Base-by-base conservation (phyloP, 140 eudicot genomes). In the Flaveria floridana region DNA sequence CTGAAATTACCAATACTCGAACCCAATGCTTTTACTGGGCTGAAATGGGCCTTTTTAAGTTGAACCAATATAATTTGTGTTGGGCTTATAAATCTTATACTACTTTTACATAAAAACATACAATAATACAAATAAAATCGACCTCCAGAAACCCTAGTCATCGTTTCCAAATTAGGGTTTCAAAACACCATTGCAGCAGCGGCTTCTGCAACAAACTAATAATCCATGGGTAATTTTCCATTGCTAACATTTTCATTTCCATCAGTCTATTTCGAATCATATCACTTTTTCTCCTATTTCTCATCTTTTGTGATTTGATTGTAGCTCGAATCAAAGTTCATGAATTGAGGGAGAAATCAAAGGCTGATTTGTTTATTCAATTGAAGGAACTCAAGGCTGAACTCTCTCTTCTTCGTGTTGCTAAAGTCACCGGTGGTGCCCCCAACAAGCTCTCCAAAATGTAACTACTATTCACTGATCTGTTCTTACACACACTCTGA, bases 311-410 rank as follows among this genome's bases (percentile, higher is more conserved):
- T 28, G 34, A 1, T 15, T 37, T 48, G 18, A 71, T 51, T 21
- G 50, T 66, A 85, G 94, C 90, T 39, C 82, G 90, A 46, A 85
- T 83, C 63, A 85, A 88, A 84, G 90, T 83, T 19, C 90, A 88
- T 62, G 90, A 88, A 80, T 73, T 88, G 74, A 79, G 95, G 77
- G 81, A 69, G 30, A 88, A 88, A 71, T 14, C 90, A n/a, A 88
- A 79, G 76, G 26, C 61, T 0, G 90, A 88, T 59, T 77, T 88
- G 82, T 51, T 79, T 76, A 55, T 56, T 70, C 88, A 81, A 23
- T 55, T 84, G 73, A 84, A 74, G 81, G 88, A 84, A 53, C 83
- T 81, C 0, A 84, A 84, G 51, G 72, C 79, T 62, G 88, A 84
- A 50, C 88, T 84, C 21, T 57, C 88, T 20, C 84, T 81, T 30